Percentiles rank a stretch among this genome's conserved stretches.
Evolutionary conservation across 129 eudicot species (phyloP).

Genomic region (Chrysanthemum seticuspe): DNA sequence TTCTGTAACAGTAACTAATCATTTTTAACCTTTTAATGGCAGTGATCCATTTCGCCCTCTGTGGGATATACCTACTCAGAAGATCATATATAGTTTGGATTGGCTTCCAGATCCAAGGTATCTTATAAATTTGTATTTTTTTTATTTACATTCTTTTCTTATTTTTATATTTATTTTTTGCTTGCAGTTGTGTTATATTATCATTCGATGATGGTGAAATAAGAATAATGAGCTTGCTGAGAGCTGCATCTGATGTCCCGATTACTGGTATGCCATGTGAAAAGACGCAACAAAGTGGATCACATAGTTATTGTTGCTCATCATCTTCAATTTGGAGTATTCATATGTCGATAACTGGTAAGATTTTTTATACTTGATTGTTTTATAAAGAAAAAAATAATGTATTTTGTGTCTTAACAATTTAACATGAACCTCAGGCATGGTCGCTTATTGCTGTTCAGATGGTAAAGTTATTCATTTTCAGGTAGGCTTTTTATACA

Average conservation of each 20-base stretch:
- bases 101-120: slow-evolving; percentile 96
- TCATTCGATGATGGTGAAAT: slow-evolving; percentile 76
- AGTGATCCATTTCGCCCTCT: slow-evolving; percentile 89
- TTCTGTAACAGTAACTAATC: background rate
- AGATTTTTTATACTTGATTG: background rate
- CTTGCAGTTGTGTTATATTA: slow-evolving; percentile 61
- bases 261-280: slow-evolving; percentile 60
- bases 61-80: slow-evolving; percentile 60
- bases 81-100: slow-evolving; percentile 60
- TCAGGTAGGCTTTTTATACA: slow-evolving; percentile 50
- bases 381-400: background rate
- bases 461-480: slow-evolving; percentile 80
- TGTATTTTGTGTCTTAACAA: slow-evolving; percentile 1
- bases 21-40: slow-evolving; percentile 8
- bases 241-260: slow-evolving; percentile 66
- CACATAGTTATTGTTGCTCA: slow-evolving; percentile 63
- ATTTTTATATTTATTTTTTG: background rate
- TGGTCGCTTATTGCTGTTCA: slow-evolving; percentile 88
- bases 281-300: slow-evolving; percentile 55
- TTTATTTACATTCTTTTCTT: background rate
- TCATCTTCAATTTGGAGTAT: slow-evolving; percentile 72
- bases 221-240: slow-evolving; percentile 61
- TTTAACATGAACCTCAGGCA: slow-evolving; percentile 40
- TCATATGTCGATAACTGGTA: slow-evolving; percentile 78
- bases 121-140: background rate